A percentile compares a stretch with the other conserved stretches of the same genome.
Evolutionary conservation across 257 asterid genomes (phyloP).

Genomic region (Penstemon eatonii): DNA sequence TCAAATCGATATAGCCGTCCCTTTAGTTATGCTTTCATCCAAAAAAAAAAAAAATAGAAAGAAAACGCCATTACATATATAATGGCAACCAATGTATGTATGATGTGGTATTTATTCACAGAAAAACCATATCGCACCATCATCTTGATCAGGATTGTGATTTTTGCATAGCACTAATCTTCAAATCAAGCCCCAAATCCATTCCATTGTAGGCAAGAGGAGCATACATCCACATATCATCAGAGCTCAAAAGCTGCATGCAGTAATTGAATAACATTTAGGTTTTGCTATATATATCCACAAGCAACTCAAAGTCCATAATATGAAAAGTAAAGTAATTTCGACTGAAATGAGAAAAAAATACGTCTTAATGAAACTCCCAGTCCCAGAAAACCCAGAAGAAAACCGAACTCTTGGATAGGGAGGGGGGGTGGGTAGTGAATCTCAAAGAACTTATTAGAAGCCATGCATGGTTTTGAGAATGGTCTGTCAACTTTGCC

Average conservation of each 20-base stretch:
- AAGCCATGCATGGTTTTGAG: no score
- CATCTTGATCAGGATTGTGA: conserved; percentile 25
- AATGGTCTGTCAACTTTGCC: no score
- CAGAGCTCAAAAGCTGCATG: conserved; percentile 66
- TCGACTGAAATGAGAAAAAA: neutral
- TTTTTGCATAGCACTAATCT: conserved; percentile 26
- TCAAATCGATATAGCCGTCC: conserved; percentile 15
- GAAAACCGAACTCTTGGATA: no score
- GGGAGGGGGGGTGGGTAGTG: no score
- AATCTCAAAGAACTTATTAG: no score
- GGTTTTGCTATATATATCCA: no score
- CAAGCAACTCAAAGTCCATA: neutral
- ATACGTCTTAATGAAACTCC: no score
- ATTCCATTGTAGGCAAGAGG: conserved; percentile 68
- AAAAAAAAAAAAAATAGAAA: neutral
- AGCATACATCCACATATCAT: conserved; percentile 69
- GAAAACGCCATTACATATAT: neutral
- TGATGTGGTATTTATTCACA: conserved; percentile 30
- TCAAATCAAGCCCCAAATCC: conserved; percentile 55
- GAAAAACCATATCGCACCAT: conserved; percentile 22
- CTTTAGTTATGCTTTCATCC: conserved; percentile 13
- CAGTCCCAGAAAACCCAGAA: no score
- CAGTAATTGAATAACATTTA: neutral
- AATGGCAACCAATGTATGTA: conserved; percentile 7
- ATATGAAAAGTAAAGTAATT: neutral